Conservation (phyloP, 768 basidiomycete genomes). For the Multifurca ochricompacta region DNA sequence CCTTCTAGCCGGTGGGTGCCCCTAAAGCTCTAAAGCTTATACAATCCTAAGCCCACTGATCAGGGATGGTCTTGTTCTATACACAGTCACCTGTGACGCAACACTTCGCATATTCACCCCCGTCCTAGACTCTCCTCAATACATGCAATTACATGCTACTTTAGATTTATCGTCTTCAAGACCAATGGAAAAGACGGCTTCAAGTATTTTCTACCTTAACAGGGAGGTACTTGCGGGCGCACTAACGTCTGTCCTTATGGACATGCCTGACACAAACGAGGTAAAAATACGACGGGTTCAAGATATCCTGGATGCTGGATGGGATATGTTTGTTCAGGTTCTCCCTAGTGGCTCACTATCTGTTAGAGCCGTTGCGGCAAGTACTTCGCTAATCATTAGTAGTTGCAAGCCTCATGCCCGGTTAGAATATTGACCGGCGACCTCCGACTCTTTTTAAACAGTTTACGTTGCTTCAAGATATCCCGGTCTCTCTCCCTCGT, state of each 20-base stretch:
- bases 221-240: constrained; percentile 47
- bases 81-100: constrained; percentile 77
- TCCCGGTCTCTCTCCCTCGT: constrained; percentile 39
- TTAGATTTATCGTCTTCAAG: constrained; percentile 54
- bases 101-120: constrained; percentile 81
- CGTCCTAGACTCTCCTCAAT: constrained; percentile 77
- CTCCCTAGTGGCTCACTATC: constrained; percentile 66
- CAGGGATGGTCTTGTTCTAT: constrained; percentile 72
- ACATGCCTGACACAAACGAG: constrained; percentile 34
- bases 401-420: constrained; percentile 3
- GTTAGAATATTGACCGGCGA: constrained; percentile 79
- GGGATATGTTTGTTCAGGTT: constrained; percentile 74
- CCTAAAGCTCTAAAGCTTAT: not conserved
- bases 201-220: constrained; percentile 64
- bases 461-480: constrained; percentile 62
- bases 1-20: constrained; percentile 55
- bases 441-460: constrained; percentile 78
- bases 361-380: constrained; percentile 64
- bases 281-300: constrained; percentile 40
- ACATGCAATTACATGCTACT: constrained; percentile 77
- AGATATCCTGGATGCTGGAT: constrained; percentile 62
- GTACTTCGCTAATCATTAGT: constrained; percentile 25
- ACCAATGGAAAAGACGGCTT: constrained; percentile 27
- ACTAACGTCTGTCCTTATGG: constrained; percentile 36
- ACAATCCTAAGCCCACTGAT: constrained; percentile 1